These are phyloP conservation scores for Ophiostoma himal-ulmi DNA, from an alignment of 2,329 filamentous ascomycete genomes.

Conservation along the genomic window DNA sequence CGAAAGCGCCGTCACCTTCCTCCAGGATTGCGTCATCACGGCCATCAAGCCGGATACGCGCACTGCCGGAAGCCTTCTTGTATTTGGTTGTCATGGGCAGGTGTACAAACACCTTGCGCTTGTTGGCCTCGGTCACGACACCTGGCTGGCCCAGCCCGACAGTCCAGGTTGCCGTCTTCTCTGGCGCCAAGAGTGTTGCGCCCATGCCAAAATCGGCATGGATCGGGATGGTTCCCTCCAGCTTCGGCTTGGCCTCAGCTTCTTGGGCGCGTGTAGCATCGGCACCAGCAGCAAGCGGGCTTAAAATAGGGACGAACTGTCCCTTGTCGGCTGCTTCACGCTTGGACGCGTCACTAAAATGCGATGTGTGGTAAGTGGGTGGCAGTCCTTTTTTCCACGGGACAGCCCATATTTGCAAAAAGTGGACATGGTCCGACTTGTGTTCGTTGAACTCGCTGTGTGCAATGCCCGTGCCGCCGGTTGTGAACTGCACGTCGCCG, in stretches of 20 bases:
- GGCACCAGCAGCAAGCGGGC: slow-evolving; percentile 61
- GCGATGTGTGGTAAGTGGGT: slow-evolving; percentile 69
- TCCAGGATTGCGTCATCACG: slow-evolving; percentile 59
- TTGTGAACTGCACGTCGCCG: slow-evolving; percentile 85
- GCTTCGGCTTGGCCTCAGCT: slow-evolving; percentile 53
- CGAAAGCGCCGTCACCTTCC: slow-evolving; percentile 64
- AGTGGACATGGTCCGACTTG: slow-evolving; percentile 64
- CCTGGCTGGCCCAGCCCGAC: slow-evolving; percentile 58
- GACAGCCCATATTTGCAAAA: slow-evolving; percentile 82
- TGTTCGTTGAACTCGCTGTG: slow-evolving; percentile 82
- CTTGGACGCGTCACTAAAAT: slow-evolving; percentile 69
- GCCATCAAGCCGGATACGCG: slow-evolving; percentile 63
- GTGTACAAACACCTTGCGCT: slow-evolving; percentile 74
- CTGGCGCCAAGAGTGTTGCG: slow-evolving; percentile 64
- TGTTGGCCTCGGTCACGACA: slow-evolving; percentile 44
- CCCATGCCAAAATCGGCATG: slow-evolving; percentile 81
- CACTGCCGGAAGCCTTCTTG: slow-evolving; percentile 52
- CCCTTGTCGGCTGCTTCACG: slow-evolving; percentile 37
- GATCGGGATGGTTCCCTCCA: slow-evolving; percentile 68
- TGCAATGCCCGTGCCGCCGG: slow-evolving; percentile 72
- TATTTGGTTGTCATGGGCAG: slow-evolving; percentile 59
- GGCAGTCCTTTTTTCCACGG: slow-evolving; percentile 68
- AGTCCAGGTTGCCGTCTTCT: slow-evolving; percentile 55
- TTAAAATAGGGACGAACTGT: slow-evolving; percentile 68
- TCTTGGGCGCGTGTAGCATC: slow-evolving; percentile 59